phyloP scores from a whole-genome alignment of 306 rosid species.

The Fagus crenata region DNA sequence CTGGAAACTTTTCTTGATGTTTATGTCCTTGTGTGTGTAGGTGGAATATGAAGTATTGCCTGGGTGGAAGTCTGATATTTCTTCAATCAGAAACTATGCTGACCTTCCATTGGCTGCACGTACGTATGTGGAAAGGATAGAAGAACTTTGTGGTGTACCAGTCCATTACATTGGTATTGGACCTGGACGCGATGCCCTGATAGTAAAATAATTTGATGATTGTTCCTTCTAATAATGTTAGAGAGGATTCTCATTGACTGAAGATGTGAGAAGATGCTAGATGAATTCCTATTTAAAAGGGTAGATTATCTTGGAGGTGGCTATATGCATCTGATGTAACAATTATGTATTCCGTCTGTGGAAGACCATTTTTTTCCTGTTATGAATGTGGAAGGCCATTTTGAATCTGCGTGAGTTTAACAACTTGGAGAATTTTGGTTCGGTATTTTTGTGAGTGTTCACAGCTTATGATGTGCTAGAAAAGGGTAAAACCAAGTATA shows the following conservation, averaged over 20 bases:
- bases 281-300: conserved; percentile 32
- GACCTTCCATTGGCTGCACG: conserved; percentile 88
- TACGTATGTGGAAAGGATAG: conserved; percentile 78
- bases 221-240: neutral
- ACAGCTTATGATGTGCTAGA: neutral
- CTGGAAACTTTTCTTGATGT: conserved; percentile 15
- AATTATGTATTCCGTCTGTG: neutral
- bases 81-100: conserved; percentile 71
- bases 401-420: neutral
- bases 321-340: conserved; percentile 28
- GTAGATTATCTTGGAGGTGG: conserved; percentile 29
- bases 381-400: neutral
- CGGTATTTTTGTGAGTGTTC: neutral
- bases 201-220: conserved; percentile 48
- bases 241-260: conserved; percentile 24
- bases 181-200: conserved; percentile 95
- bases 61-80: conserved; percentile 87
- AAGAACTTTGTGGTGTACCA: conserved; percentile 83
- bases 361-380: neutral
- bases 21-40: conserved; percentile 40
- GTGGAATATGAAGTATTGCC: conserved; percentile 86
- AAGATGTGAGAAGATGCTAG: conserved; percentile 31
- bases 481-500: neutral
- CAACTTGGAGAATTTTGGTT: neutral
- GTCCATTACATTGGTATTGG: conserved; percentile 92